Evolutionary conservation across 495 filamentous ascomycete species (phyloP).

Genomic region (Penicillium parvum): DNA sequence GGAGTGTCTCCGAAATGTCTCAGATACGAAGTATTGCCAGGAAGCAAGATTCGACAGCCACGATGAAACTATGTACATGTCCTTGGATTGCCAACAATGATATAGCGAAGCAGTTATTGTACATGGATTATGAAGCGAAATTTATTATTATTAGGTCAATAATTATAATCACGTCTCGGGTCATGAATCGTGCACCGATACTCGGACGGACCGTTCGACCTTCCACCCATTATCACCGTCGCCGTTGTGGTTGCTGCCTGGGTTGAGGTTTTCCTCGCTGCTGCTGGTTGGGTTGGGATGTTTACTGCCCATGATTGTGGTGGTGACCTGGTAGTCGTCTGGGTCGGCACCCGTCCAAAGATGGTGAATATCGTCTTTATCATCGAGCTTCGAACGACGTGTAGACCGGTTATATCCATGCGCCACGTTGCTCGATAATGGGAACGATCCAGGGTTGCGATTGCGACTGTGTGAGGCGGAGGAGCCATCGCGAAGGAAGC

Average conservation of each 20-base stretch:
- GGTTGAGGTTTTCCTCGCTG: constrained; percentile 26
- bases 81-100: too few species aligned
- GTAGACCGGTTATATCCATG: constrained; percentile 7
- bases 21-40: too few species aligned
- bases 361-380: constrained; percentile 9
- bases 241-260: neutral
- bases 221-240: constrained; percentile 14
- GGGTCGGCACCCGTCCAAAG: constrained; percentile 19
- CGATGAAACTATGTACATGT: too few species aligned
- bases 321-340: constrained; percentile 24
- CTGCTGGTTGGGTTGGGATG: constrained; percentile 8
- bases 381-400: constrained; percentile 6
- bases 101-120: neutral
- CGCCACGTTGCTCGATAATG: constrained; percentile 16
- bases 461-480: constrained; percentile 14
- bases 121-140: neutral
- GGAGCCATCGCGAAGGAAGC: constrained; percentile 27
- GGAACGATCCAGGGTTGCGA: constrained; percentile 16
- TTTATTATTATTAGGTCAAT: neutral
- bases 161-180: neutral
- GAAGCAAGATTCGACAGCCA: too few species aligned
- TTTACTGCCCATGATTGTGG: constrained; percentile 23
- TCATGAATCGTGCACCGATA: constrained; percentile 23
- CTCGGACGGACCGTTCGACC: constrained; percentile 23
- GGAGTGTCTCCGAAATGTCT: too few species aligned